phyloP scores from a whole-genome alignment of 2,329 filamentous ascomycete species.

The Diaporthe ampelina region DNA sequence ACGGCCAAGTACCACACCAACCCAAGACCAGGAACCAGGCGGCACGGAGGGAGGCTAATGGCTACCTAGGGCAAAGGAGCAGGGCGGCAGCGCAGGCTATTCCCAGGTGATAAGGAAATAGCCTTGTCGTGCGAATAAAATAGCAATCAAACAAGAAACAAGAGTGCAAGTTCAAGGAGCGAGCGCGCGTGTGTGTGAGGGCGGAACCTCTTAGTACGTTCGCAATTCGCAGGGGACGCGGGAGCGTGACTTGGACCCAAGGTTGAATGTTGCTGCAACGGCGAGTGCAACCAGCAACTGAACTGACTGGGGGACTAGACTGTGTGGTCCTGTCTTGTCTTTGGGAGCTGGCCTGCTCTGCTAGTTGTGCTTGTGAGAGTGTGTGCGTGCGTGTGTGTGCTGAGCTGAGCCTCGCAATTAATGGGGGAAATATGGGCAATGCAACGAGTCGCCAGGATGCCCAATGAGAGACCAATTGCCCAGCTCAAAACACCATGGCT shows the following conservation, averaged over 20 bases:
- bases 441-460: constrained; percentile 44
- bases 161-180: constrained; percentile 26
- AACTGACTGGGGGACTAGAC: not conserved
- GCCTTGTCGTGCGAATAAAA: constrained; percentile 17
- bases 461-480: constrained; percentile 50
- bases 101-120: constrained; percentile 1
- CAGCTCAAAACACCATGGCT: constrained; percentile 59
- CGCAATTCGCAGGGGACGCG: not conserved
- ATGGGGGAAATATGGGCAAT: constrained; percentile 33
- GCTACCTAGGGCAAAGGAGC: constrained; percentile 13
- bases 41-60: constrained; percentile 1
- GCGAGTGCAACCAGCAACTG: constrained; percentile 10
- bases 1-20: constrained; percentile 19
- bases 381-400: not conserved
- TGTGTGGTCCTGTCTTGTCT: not conserved
- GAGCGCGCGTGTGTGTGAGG: constrained; percentile 25
- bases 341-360: not conserved
- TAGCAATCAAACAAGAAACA: constrained; percentile 28
- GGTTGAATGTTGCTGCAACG: not conserved
- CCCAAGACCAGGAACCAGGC: not conserved
- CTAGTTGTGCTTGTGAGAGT: not conserved
- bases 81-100: constrained; percentile 14
- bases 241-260: constrained; percentile 8
- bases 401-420: constrained; percentile 34
- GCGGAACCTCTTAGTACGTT: not conserved